Evolutionary conservation across 225 moss, liverwort and hornwort species (phyloP), one percentile per base, ranked within the genome.

Genomic region (Anthoceros angustus): DNA sequence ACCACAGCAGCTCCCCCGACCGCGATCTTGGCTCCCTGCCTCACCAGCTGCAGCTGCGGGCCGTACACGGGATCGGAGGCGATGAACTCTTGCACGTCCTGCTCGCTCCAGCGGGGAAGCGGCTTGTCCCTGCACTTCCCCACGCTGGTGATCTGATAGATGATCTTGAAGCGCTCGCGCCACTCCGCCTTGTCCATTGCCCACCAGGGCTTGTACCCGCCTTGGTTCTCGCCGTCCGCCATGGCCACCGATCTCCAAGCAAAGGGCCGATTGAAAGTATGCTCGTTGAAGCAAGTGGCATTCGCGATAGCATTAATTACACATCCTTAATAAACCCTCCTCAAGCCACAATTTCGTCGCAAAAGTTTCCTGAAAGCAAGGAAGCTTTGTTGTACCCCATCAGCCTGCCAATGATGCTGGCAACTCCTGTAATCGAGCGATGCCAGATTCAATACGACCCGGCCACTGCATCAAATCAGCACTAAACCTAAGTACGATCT

Each of bases 151-250:
- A 86, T 70, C 62, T 83, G 80, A 82, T 88, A 88, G 64, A 83
- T 77, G 5, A 80, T 72, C 5, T 81, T 61, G 24, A 94, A 79
- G 0, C 70, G 82, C 72, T 90, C 87, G 10, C 94, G 94, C 90
- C 94, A 94, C 12, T 86, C 90, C 10, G 79, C 86, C 72, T 88
- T 90, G 75, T 94, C 90, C 63, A 90, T 86, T 42, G 86, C 84
- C 90, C 94, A 94, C 90, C 94, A 88, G 42, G 94, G 90, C 74
- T 79, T 82, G 71, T 83, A 80, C 16, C 84, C 82, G 39, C 79
- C 84, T 7, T 20, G 62, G 9, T 39, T 71, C 72, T 55, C 55
- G 8, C 55, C 55, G 7, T 55, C 55, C n/a, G 16, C 55, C 55
- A 55, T 55, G 14, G 18, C 55, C 32, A 32, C n/a, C 55, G n/a